These are phyloP conservation scores for Amanita pallidorosea DNA, from an alignment of 768 basidiomycete genomes.

Conservation along the genomic window DNA sequence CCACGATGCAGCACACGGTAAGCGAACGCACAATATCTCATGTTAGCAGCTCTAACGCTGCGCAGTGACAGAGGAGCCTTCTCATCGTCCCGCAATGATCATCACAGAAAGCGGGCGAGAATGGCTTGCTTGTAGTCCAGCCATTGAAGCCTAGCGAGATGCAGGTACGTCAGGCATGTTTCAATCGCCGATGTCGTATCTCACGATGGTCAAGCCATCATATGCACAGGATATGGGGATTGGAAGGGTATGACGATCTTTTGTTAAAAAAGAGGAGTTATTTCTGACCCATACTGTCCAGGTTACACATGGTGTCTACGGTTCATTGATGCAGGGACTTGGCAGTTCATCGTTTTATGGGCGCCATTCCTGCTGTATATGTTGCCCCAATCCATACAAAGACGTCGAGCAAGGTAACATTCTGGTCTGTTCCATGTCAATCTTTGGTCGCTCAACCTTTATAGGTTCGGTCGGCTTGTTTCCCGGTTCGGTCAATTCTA, in stretches of 20 bases:
- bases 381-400: slow-evolving; percentile 72
- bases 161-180: slow-evolving; percentile 43
- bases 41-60: slow-evolving; percentile 3
- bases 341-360: slow-evolving; percentile 55
- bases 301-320: slow-evolving; percentile 82
- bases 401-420: slow-evolving; percentile 75
- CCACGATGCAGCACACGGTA: slow-evolving; percentile 58
- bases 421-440: background rate
- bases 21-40: slow-evolving; percentile 10
- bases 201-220: slow-evolving; percentile 45
- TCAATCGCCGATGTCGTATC: background rate
- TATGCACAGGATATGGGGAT: slow-evolving; percentile 87
- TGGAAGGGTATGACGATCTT: slow-evolving; percentile 28
- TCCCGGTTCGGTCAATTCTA: slow-evolving; percentile 95
- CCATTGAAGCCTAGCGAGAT: slow-evolving; percentile 78
- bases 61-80: slow-evolving; percentile 58
- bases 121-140: slow-evolving; percentile 66
- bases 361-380: slow-evolving; percentile 74
- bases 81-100: slow-evolving; percentile 12
- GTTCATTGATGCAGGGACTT: slow-evolving; percentile 64
- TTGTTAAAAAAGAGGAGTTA: background rate
- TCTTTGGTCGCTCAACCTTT: slow-evolving; percentile 4
- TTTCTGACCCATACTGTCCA: slow-evolving; percentile 10
- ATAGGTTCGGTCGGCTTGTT: slow-evolving; percentile 85
- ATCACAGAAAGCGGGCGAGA: slow-evolving; percentile 10